These are phyloP conservation scores for Penicillium alfredii DNA, from an alignment of 495 filamentous ascomycete genomes.

Conservation along the genomic window DNA sequence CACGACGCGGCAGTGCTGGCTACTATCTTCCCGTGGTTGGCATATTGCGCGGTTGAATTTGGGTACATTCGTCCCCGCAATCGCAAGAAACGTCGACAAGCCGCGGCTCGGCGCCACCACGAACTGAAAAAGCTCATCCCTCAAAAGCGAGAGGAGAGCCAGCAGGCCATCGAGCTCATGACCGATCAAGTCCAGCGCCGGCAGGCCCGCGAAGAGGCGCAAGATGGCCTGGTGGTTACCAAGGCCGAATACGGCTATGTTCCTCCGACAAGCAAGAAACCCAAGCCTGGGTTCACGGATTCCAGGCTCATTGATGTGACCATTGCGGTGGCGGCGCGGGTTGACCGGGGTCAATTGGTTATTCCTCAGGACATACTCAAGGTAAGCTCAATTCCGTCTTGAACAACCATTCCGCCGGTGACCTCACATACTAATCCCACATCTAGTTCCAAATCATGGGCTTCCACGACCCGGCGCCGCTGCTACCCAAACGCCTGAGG, in stretches of 20 bases:
- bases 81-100: conserved; percentile 28
- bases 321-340: conserved; percentile 42
- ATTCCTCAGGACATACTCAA: conserved; percentile 38
- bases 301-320: conserved; percentile 40
- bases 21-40: conserved; percentile 41
- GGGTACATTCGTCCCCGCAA: conserved; percentile 39
- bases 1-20: conserved; percentile 33
- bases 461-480: conserved; percentile 53
- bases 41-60: conserved; percentile 47
- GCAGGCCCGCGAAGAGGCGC: conserved; percentile 35
- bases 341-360: conserved; percentile 43
- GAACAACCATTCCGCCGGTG: no score
- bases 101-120: conserved; percentile 32
- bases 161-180: conserved; percentile 49
- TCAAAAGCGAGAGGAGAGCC: conserved; percentile 41
- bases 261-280: conserved; percentile 24
- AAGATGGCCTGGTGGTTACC: conserved; percentile 35
- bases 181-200: conserved; percentile 41
- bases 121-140: conserved; percentile 38
- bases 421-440: conserved; percentile 10
- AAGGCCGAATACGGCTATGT: conserved; percentile 41
- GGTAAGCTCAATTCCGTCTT: conserved; percentile 22
- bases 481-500: conserved; percentile 44
- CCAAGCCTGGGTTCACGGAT: conserved; percentile 19
- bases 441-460: conserved; percentile 47